Base-by-base conservation (phyloP, 202 grass and related monocot species). In the Schoenoplectus triqueter region DNA sequence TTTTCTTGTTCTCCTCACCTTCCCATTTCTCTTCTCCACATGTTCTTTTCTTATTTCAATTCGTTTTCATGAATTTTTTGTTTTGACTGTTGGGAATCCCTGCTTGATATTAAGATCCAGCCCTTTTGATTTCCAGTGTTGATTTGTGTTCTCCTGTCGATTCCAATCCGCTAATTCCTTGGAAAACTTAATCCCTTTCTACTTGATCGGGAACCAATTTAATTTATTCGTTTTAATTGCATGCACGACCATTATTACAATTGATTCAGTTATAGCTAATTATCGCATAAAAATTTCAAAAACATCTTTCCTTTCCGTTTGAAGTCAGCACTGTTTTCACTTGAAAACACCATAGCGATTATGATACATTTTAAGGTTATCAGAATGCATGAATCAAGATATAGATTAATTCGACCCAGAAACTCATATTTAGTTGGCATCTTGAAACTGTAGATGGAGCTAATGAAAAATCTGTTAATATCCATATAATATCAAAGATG, bases 181-280 rank as follows among this genome's bases (percentile, higher is more conserved):
- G 4, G 56, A 61, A 79, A 79, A 1, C 2, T 21, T 2, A 59
- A 77, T 57, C 52, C 2, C n/a, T 61, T 19, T 79, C 7, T 61
- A 17, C 18, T 79, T 78, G 22, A 78, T 78, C 59, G 21, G 15
- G 22, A 44, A 61, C 7, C 11, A 79, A 61, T 9, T 45, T 14
- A 61, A n/a, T 61, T 44, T 39, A 40, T 59, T 61, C 8, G 41
- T 31, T 18, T 41, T 77, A 75, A 60, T 60, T 22, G 22, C 21
- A 17, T 59, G 3, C 1, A 11, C 0, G 50, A 39, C 10, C 20
- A 31, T 56, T 56, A 40, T 40, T 2, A 52, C 73, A 40, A 55
- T 56, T 76, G 50, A 5, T 76, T 20, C 20, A 40, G 50, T 39
- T 76, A 54, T 75, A 55, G 72, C 72, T 75, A 55, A 39, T 9